Evolutionary conservation across 2,329 filamentous ascomycete species (phyloP).

Genomic region (Aspergillus terreus): DNA sequence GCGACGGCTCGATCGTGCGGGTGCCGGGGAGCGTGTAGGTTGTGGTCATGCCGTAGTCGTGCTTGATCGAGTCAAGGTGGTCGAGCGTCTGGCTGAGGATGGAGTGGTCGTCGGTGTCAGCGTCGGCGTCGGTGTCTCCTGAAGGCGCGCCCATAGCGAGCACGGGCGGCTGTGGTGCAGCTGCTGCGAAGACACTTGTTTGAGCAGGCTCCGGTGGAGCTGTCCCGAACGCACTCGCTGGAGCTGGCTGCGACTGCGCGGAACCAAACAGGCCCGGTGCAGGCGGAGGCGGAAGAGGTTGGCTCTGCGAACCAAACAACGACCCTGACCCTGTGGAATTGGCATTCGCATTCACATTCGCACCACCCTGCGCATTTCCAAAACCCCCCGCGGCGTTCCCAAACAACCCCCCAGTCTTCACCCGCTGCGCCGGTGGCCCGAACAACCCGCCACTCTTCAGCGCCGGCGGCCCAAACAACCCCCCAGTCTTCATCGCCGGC

Average conservation of each 20-base stretch:
- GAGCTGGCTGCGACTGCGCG: background rate
- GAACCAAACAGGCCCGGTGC: background rate
- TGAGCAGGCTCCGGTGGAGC: background rate
- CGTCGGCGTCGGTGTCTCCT: background rate
- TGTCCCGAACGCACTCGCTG: background rate
- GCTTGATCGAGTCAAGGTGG: constrained; percentile 34
- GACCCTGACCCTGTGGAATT: too few species aligned
- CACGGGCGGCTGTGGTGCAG: background rate
- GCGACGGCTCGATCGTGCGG: constrained; percentile 35
- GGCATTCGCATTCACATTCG: background rate
- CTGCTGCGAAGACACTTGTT: background rate
- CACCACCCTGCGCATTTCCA: background rate
- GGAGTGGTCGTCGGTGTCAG: background rate
- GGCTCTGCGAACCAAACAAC: too few species aligned
- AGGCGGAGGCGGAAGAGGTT: too few species aligned
- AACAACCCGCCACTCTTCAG: too few species aligned
- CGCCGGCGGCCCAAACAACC: background rate
- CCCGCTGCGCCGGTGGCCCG: background rate
- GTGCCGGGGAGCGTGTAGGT: constrained; percentile 38
- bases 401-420: background rate
- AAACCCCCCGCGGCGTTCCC: background rate
- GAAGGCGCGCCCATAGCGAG: too few species aligned
- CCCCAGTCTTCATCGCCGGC: background rate
- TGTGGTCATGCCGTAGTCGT: constrained; percentile 40
- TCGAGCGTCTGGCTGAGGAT: constrained; percentile 6